A percentile compares a stretch with the other conserved stretches of the same genome.
phyloP scores from a whole-genome alignment of 768 basidiomycete species.

The Phallus indusiatus region DNA sequence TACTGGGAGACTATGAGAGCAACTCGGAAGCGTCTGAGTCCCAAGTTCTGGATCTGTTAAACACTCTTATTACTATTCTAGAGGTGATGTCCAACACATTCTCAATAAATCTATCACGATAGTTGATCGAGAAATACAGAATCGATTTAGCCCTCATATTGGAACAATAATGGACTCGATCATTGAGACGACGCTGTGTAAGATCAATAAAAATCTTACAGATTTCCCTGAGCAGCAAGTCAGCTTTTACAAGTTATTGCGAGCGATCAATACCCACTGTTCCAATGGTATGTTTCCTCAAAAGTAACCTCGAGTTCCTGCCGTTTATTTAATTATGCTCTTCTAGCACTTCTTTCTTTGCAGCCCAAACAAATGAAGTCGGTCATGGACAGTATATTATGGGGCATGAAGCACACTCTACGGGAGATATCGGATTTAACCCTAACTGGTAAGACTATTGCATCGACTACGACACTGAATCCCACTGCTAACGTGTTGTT shows the following conservation, averaged over 20 bases:
- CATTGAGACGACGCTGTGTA: slow-evolving; percentile 91
- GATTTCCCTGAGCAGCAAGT: slow-evolving; percentile 97
- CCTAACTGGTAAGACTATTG: slow-evolving; percentile 50
- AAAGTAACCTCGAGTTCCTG: neutral
- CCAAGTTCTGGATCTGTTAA: slow-evolving; percentile 95
- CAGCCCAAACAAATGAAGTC: slow-evolving; percentile 94
- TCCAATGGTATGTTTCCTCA: slow-evolving; percentile 70
- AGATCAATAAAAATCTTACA: slow-evolving; percentile 99
- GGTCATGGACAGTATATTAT: slow-evolving; percentile 96
- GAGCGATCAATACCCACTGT: slow-evolving; percentile 86
- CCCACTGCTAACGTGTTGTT: slow-evolving; percentile 3
- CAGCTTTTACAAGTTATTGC: slow-evolving; percentile 92
- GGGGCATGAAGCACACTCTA: slow-evolving; percentile 99
- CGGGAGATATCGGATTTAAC: slow-evolving; percentile 94
- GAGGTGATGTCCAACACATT: slow-evolving; percentile 36
- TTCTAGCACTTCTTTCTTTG: slow-evolving; percentile 66
- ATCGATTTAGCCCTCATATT: slow-evolving; percentile 84
- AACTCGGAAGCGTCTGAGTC: slow-evolving; percentile 93
- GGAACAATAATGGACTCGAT: slow-evolving; percentile 93
- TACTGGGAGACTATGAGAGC: slow-evolving; percentile 93
- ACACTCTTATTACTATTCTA: slow-evolving; percentile 81
- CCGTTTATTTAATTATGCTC: neutral
- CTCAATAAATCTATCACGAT: slow-evolving; percentile 10
- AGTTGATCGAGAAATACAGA: slow-evolving; percentile 30
- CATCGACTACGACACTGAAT: slow-evolving; percentile 1